Evolutionary conservation across 305 asterid genomes (phyloP), one percentile per base, ranked within the genome.

Genomic region (Fraxinus xanthoxyloides): DNA sequence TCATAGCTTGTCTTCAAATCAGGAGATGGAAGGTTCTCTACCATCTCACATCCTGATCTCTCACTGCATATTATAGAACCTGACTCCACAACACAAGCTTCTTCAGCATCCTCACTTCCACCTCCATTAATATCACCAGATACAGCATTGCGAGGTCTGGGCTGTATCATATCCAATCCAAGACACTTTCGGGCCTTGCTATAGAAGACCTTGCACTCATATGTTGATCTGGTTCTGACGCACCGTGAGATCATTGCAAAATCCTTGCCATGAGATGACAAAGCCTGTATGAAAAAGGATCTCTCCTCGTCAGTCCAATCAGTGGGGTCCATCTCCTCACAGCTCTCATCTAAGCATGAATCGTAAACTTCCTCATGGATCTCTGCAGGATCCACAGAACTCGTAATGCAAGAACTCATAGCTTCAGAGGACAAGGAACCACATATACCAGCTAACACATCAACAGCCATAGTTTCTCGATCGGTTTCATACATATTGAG

Each of bases 231-330:
- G 19, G 98, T 92, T 77, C 92, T 81, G 65, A 97, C 91, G 77
- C 85, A 83, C 72, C 87, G 89, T n/a, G 98, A 89, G 63, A 97
- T 91, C 97, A 86, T 89, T 54, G 67, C 82, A 79, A 94, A 94
- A 87, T 97, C 97, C 86, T 89, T 94, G 80, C 98, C 98, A 82
- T 83, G 89, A 76, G 91, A 86, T 40, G 98, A 91, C 59, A 93
- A 89, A 2, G 98, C 95, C 86, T 89, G 93, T 75, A 94, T 78
- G 77, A 94, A 92, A 43, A 80, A 56, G 40, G 95, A 89, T 80
- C 90, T 97, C 92, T 97, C 99, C 82, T 91, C 97, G 32, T 97
- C 98, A 13, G 98, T 91, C 99, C 99, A 97, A 88, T 93, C 95
- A 76, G 88, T 30, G 78, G 89, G 78, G 82, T 88, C 96, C 90